Conservation (phyloP, 2,329 filamentous ascomycete species). For the Septoria linicola region DNA sequence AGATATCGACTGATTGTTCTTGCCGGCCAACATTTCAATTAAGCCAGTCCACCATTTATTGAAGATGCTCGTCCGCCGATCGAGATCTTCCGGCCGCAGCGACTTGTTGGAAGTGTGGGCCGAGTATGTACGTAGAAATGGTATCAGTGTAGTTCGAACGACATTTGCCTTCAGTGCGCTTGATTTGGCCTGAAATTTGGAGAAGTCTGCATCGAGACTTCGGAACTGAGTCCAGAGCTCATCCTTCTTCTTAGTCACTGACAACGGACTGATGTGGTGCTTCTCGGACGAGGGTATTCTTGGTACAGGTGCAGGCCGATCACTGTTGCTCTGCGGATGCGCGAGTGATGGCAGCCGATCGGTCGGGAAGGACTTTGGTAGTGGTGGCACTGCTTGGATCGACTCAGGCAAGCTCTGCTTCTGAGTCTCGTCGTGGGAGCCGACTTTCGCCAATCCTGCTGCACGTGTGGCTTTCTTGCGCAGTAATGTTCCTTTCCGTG, state of each 20-base stretch:
- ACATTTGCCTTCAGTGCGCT: constrained; percentile 72
- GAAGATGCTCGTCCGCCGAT: constrained; percentile 73
- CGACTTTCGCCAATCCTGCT: constrained; percentile 19
- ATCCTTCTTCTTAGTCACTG: constrained; percentile 59
- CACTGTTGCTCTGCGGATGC: constrained; percentile 36
- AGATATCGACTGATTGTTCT: constrained; percentile 72
- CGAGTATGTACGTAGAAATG: constrained; percentile 71
- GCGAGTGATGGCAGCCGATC: constrained; percentile 45
- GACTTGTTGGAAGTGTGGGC: constrained; percentile 64
- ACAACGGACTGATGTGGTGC: constrained; percentile 21
- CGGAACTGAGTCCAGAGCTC: constrained; percentile 69
- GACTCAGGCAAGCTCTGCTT: constrained; percentile 6
- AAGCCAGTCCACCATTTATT: constrained; percentile 89
- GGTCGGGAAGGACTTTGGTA: constrained; percentile 52
- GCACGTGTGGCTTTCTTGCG: constrained; percentile 24
- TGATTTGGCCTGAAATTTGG: constrained; percentile 74
- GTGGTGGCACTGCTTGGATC: constrained; percentile 40
- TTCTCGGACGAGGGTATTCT: constrained; percentile 41
- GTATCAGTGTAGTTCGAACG: constrained; percentile 68
- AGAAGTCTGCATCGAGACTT: constrained; percentile 65
- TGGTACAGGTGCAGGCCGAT: constrained; percentile 46
- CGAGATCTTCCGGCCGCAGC: constrained; percentile 76
- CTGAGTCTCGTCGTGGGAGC: constrained; percentile 11
- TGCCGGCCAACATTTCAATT: constrained; percentile 76
- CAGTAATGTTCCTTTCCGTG: constrained; percentile 26